Conservation (phyloP, 345 rosid species). For the Brassica cretica region DNA sequence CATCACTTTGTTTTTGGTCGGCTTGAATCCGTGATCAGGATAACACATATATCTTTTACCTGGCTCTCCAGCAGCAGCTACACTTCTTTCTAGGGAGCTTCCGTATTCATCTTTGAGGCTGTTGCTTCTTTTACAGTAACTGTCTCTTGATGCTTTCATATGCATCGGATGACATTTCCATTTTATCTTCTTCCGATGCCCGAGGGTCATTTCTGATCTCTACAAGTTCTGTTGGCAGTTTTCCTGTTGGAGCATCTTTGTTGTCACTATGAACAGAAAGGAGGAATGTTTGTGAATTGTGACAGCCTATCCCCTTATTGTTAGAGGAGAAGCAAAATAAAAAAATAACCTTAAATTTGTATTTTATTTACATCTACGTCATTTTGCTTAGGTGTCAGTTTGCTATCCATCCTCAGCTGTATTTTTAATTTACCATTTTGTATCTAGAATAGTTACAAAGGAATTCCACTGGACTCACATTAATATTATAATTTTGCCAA, state of each 20-base stretch:
- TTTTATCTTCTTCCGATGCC: conserved; percentile 46
- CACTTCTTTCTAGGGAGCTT: conserved; percentile 58
- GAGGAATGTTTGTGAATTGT: no score
- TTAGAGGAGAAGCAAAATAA: not conserved
- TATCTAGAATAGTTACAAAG: not conserved
- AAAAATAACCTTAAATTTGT: no score
- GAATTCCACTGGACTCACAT: not conserved
- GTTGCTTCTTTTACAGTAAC: conserved; percentile 61
- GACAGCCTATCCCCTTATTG: no score
- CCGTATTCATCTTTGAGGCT: conserved; percentile 71
- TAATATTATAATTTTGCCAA: not conserved
- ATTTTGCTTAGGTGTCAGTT: not conserved
- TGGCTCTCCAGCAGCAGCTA: conserved; percentile 65
- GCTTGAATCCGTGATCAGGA: not conserved
- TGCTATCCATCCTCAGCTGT: not conserved
- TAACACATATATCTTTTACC: conserved; percentile 45
- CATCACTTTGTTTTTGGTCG: no score
- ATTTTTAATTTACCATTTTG: no score
- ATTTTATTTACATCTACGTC: not conserved
- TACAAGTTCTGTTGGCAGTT: conserved; percentile 43
- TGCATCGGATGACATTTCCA: conserved; percentile 49
- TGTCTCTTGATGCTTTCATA: conserved; percentile 75
- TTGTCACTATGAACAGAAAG: conserved; percentile 38
- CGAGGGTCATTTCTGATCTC: conserved; percentile 49
- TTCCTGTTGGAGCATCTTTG: conserved; percentile 45